Evolutionary conservation across 441 rosid genomes (phyloP).

Genomic region (Rhodomyrtus psidioides): DNA sequence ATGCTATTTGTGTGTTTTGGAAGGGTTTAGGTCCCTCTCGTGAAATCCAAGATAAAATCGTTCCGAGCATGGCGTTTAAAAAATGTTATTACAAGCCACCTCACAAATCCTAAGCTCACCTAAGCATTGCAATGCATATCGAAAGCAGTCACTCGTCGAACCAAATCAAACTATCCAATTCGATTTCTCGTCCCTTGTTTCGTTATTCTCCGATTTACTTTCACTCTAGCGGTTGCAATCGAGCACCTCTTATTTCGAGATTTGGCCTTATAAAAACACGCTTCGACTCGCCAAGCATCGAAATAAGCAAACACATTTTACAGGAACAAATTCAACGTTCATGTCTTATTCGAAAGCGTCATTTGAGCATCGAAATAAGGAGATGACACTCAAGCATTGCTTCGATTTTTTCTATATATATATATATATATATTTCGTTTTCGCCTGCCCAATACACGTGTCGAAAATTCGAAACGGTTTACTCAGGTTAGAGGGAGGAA

Average conservation of each 20-base stretch:
- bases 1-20: accelerated
- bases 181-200: background rate
- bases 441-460: background rate
- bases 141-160: background rate
- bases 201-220: accelerated
- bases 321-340: too few species aligned
- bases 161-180: background rate
- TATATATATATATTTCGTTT: too few species aligned
- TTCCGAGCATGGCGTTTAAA: too few species aligned
- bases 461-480: background rate
- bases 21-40: accelerated
- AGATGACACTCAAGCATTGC: accelerated
- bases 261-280: background rate
- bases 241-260: background rate
- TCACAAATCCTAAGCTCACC: background rate
- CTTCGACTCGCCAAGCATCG: accelerated
- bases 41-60: background rate
- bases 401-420: too few species aligned
- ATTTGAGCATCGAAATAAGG: background rate
- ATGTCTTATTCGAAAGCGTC: accelerated
- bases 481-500: background rate
- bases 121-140: background rate
- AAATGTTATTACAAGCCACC: too few species aligned
- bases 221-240: background rate
- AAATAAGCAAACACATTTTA: background rate